Percentiles rank a stretch among this genome's conserved stretches.
Conservation (phyloP, 805 yeast genomes). For the Kodamaea kakaduensis region DNA sequence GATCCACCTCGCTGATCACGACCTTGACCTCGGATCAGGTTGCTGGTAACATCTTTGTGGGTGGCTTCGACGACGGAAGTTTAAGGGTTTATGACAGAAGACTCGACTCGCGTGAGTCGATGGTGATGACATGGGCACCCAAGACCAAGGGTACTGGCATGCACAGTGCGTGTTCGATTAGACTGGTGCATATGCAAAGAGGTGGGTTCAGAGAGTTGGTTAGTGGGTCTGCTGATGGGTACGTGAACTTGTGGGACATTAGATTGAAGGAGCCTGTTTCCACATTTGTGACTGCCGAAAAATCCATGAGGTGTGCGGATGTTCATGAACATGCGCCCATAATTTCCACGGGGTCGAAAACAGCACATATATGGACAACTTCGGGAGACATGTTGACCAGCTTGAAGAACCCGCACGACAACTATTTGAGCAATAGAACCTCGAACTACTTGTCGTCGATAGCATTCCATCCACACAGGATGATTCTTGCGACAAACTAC, state of each 20-base stretch:
- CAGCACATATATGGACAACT: conserved; percentile 79
- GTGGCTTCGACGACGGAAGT: conserved; percentile 90
- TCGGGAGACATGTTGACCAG: conserved; percentile 68
- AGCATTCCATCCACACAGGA: conserved; percentile 87
- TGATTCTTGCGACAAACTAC: conserved; percentile 86
- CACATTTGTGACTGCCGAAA: conserved; percentile 49
- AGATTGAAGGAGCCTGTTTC: conserved; percentile 68
- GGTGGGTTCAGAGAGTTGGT: conserved; percentile 91
- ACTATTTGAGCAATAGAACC: conserved; percentile 42
- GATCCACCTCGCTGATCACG: conserved; percentile 85
- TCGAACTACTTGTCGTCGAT: conserved; percentile 59
- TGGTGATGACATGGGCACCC: conserved; percentile 76
- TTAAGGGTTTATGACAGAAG: conserved; percentile 89
- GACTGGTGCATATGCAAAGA: conserved; percentile 89
- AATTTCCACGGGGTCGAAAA: conserved; percentile 80
- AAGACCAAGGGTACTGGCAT: conserved; percentile 14
- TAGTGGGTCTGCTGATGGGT: conserved; percentile 79
- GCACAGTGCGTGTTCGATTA: conserved; percentile 49
- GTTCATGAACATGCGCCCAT: conserved; percentile 97
- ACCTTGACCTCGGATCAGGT: conserved; percentile 92
- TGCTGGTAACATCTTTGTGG: conserved; percentile 83
- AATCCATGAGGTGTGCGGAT: conserved; percentile 61
- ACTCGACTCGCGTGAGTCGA: conserved; percentile 75
- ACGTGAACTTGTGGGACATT: conserved; percentile 87
- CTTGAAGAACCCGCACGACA: conserved; percentile 48